These are phyloP conservation scores for Zygoascus flipseniorum DNA, from an alignment of 805 yeast species.

Conservation along the genomic window DNA sequence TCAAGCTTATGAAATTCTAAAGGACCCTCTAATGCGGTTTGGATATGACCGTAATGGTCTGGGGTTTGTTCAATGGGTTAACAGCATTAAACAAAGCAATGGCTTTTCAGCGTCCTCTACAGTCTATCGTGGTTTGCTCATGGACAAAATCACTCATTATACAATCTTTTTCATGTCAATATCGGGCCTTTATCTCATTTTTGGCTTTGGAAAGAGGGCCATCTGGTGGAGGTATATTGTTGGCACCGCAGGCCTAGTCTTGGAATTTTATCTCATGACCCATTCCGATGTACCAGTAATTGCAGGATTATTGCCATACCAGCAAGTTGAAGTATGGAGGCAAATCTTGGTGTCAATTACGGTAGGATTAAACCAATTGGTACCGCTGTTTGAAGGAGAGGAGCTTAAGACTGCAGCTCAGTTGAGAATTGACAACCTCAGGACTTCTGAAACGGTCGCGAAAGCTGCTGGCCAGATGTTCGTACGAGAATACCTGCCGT, in stretches of 20 bases:
- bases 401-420: not conserved
- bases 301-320: conserved; percentile 13
- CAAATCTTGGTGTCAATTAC: conserved; percentile 12
- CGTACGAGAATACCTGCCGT: not conserved
- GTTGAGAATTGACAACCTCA: not conserved
- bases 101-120: not conserved
- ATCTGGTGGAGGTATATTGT: conserved; percentile 20
- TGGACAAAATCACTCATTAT: not conserved
- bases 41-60: conserved; percentile 80
- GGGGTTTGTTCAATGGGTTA: conserved; percentile 36
- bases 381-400: conserved; percentile 10
- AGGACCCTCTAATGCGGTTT: conserved; percentile 69
- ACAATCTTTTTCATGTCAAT: not conserved
- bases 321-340: conserved; percentile 15
- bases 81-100: not conserved
- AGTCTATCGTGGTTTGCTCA: not conserved
- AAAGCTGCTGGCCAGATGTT: not conserved
- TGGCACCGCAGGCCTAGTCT: conserved; percentile 11
- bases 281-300: conserved; percentile 11
- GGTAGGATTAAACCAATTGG: conserved; percentile 20
- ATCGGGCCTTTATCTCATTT: conserved; percentile 3
- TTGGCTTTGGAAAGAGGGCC: conserved; percentile 14
- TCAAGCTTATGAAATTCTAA: conserved; percentile 65
- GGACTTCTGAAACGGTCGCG: not conserved
- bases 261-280: conserved; percentile 20